A percentile compares a stretch with the other conserved stretches of the same genome.
Conservation (phyloP, 805 yeast genomes). For the Candida taoyuanica region DNA sequence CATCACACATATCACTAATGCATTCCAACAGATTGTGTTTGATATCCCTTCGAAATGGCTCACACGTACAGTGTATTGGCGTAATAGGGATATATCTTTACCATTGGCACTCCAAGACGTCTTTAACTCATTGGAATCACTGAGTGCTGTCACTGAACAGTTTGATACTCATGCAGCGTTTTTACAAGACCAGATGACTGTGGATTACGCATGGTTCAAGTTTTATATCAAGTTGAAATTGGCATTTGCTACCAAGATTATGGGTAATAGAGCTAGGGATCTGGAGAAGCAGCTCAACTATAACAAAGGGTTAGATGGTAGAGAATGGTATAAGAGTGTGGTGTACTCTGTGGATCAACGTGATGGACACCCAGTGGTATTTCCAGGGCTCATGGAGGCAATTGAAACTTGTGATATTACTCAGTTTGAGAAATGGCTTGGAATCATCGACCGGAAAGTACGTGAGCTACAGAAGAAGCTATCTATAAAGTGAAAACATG, state of each 20-base stretch:
- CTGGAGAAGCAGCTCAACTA: constrained; percentile 30
- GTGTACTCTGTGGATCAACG: constrained; percentile 54
- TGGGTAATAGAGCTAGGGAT: constrained; percentile 39
- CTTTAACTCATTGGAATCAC: constrained; percentile 4
- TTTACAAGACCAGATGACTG: constrained; percentile 46
- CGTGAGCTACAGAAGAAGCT: constrained; percentile 6
- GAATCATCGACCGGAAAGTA: constrained; percentile 7
- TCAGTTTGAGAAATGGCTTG: constrained; percentile 12
- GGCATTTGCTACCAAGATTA: constrained; percentile 50
- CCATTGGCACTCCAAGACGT: constrained; percentile 10
- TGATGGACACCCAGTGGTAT: constrained; percentile 47
- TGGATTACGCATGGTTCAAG: constrained; percentile 79
- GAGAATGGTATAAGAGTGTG: constrained; percentile 62
- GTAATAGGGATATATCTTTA: constrained; percentile 2
- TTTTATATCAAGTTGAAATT: constrained; percentile 52
- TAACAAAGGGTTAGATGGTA: constrained; percentile 40
- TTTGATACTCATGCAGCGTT: constrained; percentile 46
- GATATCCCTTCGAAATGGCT: constrained; percentile 31
- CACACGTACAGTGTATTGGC: constrained; percentile 7
- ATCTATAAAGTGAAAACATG: too few relatives aligned
- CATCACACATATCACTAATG: constrained; percentile 36
- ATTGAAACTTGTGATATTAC: constrained; percentile 42
- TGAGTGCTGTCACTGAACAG: constrained; percentile 5
- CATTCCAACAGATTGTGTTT: constrained; percentile 29
- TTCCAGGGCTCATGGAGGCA: constrained; percentile 60